Evolutionary conservation across 2,329 filamentous ascomycete species (phyloP).

Genomic region (Fusarium pseudoanthophilum): DNA sequence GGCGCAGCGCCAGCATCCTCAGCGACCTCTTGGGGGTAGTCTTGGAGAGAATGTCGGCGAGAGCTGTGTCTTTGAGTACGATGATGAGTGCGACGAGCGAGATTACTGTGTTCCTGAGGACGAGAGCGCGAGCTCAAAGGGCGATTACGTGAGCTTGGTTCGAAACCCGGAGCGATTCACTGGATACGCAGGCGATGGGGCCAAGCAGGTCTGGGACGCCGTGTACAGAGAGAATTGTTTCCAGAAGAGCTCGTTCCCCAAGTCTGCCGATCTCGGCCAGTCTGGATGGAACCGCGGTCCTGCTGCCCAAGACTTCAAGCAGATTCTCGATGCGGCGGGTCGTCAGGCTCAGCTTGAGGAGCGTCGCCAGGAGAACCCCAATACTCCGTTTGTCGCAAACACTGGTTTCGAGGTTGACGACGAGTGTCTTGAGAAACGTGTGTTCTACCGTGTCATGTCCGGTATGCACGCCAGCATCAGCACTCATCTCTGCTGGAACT

Average conservation of each 20-base stretch:
- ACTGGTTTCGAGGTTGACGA: slow-evolving; percentile 82
- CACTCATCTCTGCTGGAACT: slow-evolving; percentile 95
- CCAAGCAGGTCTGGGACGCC: slow-evolving; percentile 93
- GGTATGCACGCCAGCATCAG: slow-evolving; percentile 99
- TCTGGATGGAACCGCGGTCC: slow-evolving; percentile 57
- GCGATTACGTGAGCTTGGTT: slow-evolving; percentile 94
- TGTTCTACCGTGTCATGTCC: slow-evolving; percentile 94
- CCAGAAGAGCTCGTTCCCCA: slow-evolving; percentile 71
- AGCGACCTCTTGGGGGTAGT: slow-evolving; percentile 81
- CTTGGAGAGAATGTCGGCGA: slow-evolving; percentile 90
- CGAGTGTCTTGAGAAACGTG: slow-evolving; percentile 97
- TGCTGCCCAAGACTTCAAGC: slow-evolving; percentile 70
- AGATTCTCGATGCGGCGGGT: slow-evolving; percentile 68
- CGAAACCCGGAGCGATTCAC: slow-evolving; percentile 97
- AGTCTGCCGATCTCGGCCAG: slow-evolving; percentile 65
- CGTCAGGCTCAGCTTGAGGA: slow-evolving; percentile 71
- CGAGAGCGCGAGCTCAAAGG: slow-evolving; percentile 84
- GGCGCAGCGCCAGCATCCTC: slow-evolving; percentile 75
- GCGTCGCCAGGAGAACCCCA: slow-evolving; percentile 55
- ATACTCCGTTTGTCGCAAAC: slow-evolving; percentile 69
- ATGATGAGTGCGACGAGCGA: slow-evolving; percentile 95
- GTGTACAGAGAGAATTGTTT: slow-evolving; percentile 99
- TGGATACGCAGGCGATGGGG: slow-evolving; percentile 86
- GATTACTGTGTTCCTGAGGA: slow-evolving; percentile 98
- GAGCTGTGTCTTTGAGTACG: slow-evolving; percentile 96